Percentiles rank a stretch among this genome's conserved stretches.
These are phyloP conservation scores for button mushroom (Agaricus bisporus) DNA, from an alignment of 768 basidiomycete species.

Conservation along the genomic window DNA sequence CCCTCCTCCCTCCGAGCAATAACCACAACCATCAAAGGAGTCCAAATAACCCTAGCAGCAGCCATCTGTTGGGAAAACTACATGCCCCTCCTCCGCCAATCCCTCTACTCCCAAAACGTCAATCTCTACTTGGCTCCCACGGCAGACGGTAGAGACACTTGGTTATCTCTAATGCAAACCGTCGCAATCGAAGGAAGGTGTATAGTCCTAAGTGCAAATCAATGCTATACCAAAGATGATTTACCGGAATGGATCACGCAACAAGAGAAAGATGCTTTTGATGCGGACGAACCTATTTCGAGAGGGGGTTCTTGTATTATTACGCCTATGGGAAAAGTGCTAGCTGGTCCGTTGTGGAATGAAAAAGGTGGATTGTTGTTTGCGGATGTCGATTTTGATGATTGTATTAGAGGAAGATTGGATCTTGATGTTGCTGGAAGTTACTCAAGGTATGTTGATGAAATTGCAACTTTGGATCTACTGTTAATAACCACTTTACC, in stretches of 20 bases:
- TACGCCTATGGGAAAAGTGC: conserved; percentile 47
- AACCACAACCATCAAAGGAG: conserved; percentile 8
- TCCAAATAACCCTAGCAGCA: conserved; percentile 44
- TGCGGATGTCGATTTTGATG: conserved; percentile 54
- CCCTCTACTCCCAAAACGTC: conserved; percentile 53
- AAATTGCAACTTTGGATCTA: neutral
- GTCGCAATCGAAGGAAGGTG: conserved; percentile 66
- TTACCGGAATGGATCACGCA: conserved; percentile 41
- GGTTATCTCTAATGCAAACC: conserved; percentile 54
- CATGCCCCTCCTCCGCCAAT: conserved; percentile 62
- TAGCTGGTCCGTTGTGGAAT: conserved; percentile 53
- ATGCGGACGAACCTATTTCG: conserved; percentile 44
- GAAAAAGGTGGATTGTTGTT: conserved; percentile 44
- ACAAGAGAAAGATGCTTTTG: conserved; percentile 25
- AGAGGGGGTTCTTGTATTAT: conserved; percentile 59
- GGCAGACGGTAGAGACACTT: conserved; percentile 50
- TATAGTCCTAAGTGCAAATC: conserved; percentile 61
- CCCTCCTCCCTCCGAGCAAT: conserved; percentile 47
- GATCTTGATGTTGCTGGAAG: conserved; percentile 59
- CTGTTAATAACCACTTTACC: neutral
- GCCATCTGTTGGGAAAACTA: conserved; percentile 68
- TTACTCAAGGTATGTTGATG: conserved; percentile 35
- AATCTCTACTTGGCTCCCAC: conserved; percentile 64
- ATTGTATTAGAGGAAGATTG: conserved; percentile 50
- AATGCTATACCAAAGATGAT: conserved; percentile 49